phyloP scores from a whole-genome alignment of 129 eudicot species.

The Arctium lappa region DNA sequence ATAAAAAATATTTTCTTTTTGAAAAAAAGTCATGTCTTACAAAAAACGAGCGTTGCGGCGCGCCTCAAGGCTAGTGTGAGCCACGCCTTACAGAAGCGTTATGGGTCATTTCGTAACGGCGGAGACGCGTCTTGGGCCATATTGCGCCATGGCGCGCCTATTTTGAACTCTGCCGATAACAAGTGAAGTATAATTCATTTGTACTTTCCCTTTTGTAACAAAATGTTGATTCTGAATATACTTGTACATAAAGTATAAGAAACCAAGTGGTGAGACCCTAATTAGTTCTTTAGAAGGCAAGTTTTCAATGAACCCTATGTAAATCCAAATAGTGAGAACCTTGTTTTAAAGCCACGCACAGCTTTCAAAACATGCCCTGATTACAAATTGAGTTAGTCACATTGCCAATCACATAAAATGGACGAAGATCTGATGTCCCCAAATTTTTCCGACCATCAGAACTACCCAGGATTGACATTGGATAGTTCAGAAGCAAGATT shows the following conservation, averaged over 20 bases:
- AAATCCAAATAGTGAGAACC: not conserved
- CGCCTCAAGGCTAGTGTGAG: too few species aligned
- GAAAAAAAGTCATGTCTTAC: too few species aligned
- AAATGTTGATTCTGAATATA: not conserved
- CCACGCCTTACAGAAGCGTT: too few species aligned
- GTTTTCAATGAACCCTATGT: not conserved
- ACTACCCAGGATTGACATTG: not conserved
- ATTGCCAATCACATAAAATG: not conserved
- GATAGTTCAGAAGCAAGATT: not conserved
- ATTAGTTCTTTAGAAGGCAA: not conserved
- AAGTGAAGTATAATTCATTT: not conserved
- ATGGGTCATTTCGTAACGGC: too few species aligned
- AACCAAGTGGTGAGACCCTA: not conserved
- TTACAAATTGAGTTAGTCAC: not conserved
- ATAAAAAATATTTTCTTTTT: too few species aligned
- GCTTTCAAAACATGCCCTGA: not conserved
- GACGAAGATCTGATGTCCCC: not conserved
- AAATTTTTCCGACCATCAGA: not conserved
- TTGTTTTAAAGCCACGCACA: not conserved
- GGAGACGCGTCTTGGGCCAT: too few species aligned
- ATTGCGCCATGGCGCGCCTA: too few species aligned
- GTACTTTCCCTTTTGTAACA: not conserved
- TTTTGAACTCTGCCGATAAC: not conserved
- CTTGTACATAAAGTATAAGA: not conserved
- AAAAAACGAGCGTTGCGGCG: too few species aligned